These are phyloP conservation scores for Phytopythium oedochilum DNA, from an alignment of 352 stramenopile species.

Conservation along the genomic window DNA sequence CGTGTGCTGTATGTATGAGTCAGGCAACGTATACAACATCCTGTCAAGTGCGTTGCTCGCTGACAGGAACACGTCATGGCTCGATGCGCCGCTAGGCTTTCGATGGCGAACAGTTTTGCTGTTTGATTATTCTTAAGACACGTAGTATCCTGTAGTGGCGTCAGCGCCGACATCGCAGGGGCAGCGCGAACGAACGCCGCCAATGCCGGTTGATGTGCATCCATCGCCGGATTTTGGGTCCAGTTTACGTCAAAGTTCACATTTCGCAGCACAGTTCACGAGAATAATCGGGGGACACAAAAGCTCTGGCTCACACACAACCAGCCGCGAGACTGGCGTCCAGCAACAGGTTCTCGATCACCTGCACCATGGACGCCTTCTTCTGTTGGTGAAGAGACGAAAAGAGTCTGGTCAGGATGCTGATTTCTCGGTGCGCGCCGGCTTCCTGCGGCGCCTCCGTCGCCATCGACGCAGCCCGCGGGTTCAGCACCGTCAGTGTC, in stretches of 20 bases:
- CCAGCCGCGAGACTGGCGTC: neutral
- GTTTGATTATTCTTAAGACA: too few species aligned
- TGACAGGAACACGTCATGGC: too few species aligned
- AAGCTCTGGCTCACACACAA: neutral
- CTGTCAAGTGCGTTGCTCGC: too few species aligned
- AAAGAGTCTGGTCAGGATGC: neutral
- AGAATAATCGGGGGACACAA: neutral
- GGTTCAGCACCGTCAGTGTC: neutral
- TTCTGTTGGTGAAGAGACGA: constrained; percentile 1
- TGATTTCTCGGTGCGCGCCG: neutral
- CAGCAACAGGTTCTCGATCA: neutral
- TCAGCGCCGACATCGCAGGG: neutral
- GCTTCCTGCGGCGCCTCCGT: neutral
- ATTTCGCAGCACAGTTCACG: neutral
- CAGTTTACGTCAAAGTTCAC: too few species aligned
- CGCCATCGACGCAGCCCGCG: neutral
- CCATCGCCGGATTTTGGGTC: neutral
- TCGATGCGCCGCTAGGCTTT: too few species aligned
- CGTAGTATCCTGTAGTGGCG: too few species aligned
- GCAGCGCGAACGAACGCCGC: too few species aligned
- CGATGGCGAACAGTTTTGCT: too few species aligned
- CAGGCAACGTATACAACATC: too few species aligned
- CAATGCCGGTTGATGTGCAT: too few species aligned
- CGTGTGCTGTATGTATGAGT: too few species aligned
- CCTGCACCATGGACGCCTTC: neutral